Conservation (phyloP, 2,329 filamentous ascomycete species). For the Uncinocarpus reesii region DNA sequence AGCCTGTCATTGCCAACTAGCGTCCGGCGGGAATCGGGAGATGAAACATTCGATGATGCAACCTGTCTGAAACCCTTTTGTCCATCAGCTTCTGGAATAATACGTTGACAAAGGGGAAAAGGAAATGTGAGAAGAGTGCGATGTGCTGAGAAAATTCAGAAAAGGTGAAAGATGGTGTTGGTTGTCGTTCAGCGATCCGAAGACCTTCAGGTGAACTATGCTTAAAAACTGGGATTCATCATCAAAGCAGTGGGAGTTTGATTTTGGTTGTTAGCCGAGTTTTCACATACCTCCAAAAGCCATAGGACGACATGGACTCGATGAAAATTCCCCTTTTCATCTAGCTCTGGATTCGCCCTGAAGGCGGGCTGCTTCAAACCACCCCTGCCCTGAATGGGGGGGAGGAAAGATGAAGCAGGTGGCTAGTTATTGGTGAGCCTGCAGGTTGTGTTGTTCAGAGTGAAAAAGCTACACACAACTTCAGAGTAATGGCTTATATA, state of each 20-base stretch:
- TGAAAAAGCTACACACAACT: too few relatives aligned
- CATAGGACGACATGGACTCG: too few relatives aligned
- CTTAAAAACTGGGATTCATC: slow-evolving; percentile 23
- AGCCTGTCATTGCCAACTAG: not conserved
- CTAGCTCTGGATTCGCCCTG: too few relatives aligned
- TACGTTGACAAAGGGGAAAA: not conserved
- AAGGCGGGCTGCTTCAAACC: too few relatives aligned
- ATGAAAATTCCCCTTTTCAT: not conserved
- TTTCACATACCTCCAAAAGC: not conserved
- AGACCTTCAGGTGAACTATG: slow-evolving; percentile 27
- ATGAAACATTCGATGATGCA: slow-evolving; percentile 2
- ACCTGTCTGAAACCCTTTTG: not conserved
- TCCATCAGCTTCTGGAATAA: slow-evolving; percentile 10
- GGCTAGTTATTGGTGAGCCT: too few relatives aligned
- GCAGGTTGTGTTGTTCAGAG: too few relatives aligned
- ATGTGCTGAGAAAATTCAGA: slow-evolving; percentile 14
- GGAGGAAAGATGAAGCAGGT: too few relatives aligned
- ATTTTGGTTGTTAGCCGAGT: not conserved
- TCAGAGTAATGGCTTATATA: too few relatives aligned
- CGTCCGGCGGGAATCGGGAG: not conserved
- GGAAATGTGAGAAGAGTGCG: not conserved
- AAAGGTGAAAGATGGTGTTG: slow-evolving; percentile 22
- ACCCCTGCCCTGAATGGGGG: too few relatives aligned
- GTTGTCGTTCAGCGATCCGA: slow-evolving; percentile 23
- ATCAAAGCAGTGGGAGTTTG: slow-evolving; percentile 12